phyloP scores from a whole-genome alignment of 306 rosid genomes.

The Quercus glauca region DNA sequence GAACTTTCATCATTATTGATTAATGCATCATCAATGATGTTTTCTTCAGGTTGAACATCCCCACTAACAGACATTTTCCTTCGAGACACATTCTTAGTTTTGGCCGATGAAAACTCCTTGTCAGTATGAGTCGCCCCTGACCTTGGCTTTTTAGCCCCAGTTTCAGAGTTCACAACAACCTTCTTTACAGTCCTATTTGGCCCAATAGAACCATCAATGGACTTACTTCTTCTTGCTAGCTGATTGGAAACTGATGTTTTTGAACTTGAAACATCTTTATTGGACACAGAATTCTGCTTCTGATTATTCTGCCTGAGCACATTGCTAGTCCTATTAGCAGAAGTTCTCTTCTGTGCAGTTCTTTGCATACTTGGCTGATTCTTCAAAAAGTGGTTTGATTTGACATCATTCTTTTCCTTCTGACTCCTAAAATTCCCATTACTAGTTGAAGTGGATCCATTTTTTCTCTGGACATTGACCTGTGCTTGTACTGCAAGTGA shows the following conservation, averaged over 20 bases:
- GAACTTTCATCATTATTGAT: constrained; percentile 39
- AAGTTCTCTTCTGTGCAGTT: constrained; percentile 47
- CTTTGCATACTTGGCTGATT: constrained; percentile 41
- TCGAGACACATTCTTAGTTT: constrained; percentile 21
- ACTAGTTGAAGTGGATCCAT: constrained; percentile 33
- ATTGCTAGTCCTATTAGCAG: constrained; percentile 30
- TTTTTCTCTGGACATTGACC: constrained; percentile 46
- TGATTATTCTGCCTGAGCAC: constrained; percentile 71
- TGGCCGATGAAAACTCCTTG: constrained; percentile 44
- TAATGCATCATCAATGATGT: constrained; percentile 26
- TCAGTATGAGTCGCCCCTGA: constrained; percentile 33
- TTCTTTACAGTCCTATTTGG: constrained; percentile 41
- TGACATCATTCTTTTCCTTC: constrained; percentile 46
- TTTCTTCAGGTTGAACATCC: constrained; percentile 35
- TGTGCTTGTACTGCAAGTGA: constrained; percentile 46
- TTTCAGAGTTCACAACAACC: constrained; percentile 37
- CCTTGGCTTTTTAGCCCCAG: constrained; percentile 41
- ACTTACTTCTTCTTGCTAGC: constrained; percentile 32
- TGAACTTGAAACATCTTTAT: constrained; percentile 44
- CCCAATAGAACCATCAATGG: constrained; percentile 39
- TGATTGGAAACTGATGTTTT: constrained; percentile 40
- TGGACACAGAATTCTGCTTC: constrained; percentile 65
- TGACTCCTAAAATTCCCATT: constrained; percentile 38
- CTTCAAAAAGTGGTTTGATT: constrained; percentile 46
- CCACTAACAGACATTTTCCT: constrained; percentile 38